These are phyloP conservation scores for Solanum pennellii DNA, from an alignment of 257 asterid genomes.

Conservation along the genomic window DNA sequence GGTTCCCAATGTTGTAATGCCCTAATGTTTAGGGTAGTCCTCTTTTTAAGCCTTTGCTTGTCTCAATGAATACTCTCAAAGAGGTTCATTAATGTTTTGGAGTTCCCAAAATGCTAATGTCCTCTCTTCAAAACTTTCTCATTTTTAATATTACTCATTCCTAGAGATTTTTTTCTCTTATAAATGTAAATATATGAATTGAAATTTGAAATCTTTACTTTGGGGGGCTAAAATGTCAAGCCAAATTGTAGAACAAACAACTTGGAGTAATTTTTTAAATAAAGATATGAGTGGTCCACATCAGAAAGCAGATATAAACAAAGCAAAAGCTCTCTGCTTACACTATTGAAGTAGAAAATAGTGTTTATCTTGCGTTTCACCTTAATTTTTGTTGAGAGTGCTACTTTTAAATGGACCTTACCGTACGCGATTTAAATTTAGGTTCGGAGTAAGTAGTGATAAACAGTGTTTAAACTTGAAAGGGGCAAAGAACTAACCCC, in stretches of 20 bases:
- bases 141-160: background rate
- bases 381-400: background rate
- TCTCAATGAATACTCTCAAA: background rate
- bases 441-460: too few species aligned
- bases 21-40: background rate
- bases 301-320: background rate
- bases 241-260: background rate
- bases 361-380: background rate
- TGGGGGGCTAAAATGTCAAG: background rate
- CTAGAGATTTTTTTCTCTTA: background rate
- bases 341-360: background rate
- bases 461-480: background rate
- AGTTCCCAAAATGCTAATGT: background rate
- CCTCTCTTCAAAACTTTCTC: background rate
- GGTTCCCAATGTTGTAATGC: background rate
- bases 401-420: rapidly evolving
- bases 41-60: background rate
- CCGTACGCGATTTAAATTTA: too few species aligned
- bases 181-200: background rate
- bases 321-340: background rate
- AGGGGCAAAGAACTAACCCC: background rate
- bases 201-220: background rate
- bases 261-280: rapidly evolving
- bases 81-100: background rate
- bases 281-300: background rate